Percentiles rank a stretch among this genome's conserved stretches.
Conservation (phyloP, 768 basidiomycete genomes). For the Lactarius evosmus region DNA sequence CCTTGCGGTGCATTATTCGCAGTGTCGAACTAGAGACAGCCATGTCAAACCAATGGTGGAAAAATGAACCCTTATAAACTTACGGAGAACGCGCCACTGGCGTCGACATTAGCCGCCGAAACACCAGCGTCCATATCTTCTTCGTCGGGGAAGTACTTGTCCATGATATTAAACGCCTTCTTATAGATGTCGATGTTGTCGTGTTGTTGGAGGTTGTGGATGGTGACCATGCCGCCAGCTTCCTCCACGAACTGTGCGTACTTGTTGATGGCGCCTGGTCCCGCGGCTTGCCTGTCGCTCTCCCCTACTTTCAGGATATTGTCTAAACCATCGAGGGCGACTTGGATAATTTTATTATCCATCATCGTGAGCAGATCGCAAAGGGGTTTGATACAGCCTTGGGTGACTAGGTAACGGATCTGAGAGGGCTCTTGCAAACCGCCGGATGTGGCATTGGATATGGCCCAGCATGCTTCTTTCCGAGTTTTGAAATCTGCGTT, state of each 20-base stretch:
- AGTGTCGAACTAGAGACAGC: slow-evolving; percentile 63
- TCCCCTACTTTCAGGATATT: slow-evolving; percentile 98
- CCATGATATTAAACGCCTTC: slow-evolving; percentile 98
- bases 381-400: slow-evolving; percentile 98
- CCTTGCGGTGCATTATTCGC: slow-evolving; percentile 83
- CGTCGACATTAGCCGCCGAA: slow-evolving; percentile 69
- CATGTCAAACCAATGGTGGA: background rate
- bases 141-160: slow-evolving; percentile 98
- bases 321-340: slow-evolving; percentile 95
- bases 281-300: slow-evolving; percentile 80
- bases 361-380: slow-evolving; percentile 96
- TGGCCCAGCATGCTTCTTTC: slow-evolving; percentile 99
- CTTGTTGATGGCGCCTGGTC: slow-evolving; percentile 82
- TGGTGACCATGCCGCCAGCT: slow-evolving; percentile 97
- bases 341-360: slow-evolving; percentile 99
- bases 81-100: slow-evolving; percentile 72
- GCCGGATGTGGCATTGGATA: slow-evolving; percentile 98
- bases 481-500: slow-evolving; percentile 99
- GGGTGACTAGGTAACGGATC: slow-evolving; percentile 95
- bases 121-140: slow-evolving; percentile 88
- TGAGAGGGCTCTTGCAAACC: slow-evolving; percentile 94
- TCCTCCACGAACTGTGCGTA: slow-evolving; percentile 96
- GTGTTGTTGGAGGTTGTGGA: slow-evolving; percentile 98
- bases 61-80: slow-evolving; percentile 32
- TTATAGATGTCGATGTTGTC: slow-evolving; percentile 99